These are phyloP conservation scores for Stephanodiscus triporus DNA, from an alignment of 108 stramenopile genomes.

Conservation along the genomic window DNA sequence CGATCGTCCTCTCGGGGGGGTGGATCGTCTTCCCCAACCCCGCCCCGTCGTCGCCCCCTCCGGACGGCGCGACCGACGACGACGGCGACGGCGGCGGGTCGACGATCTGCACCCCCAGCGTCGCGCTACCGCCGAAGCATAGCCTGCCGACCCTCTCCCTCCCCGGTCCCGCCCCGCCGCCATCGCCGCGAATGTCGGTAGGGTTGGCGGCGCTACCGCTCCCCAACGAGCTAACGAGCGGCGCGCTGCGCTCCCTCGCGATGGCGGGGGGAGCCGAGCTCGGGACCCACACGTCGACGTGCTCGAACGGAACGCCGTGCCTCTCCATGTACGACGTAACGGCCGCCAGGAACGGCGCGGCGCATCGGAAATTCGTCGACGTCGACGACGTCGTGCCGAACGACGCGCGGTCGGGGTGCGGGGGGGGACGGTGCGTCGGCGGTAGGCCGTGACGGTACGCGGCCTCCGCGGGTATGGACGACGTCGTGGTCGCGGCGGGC, in stretches of 20 bases:
- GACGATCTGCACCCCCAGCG: slow-evolving; percentile 56
- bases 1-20: slow-evolving; percentile 5
- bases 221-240: slow-evolving; percentile 7
- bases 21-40: slow-evolving; percentile 9
- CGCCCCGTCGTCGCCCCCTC: neutral
- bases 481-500: neutral
- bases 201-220: slow-evolving; percentile 3
- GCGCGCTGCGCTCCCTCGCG: slow-evolving; percentile 11
- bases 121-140: slow-evolving; percentile 83
- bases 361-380: slow-evolving; percentile 40
- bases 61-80: neutral
- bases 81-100: slow-evolving; percentile 15
- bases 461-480: neutral
- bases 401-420: neutral
- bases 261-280: slow-evolving; percentile 50
- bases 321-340: slow-evolving; percentile 72
- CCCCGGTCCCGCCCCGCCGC: slow-evolving; percentile 4
- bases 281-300: slow-evolving; percentile 87
- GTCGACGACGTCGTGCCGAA: neutral
- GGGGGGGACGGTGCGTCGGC: neutral
- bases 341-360: slow-evolving; percentile 75
- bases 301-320: slow-evolving; percentile 81
- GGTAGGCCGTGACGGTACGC: neutral
- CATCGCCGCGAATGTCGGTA: neutral
- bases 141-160: slow-evolving; percentile 49